Percentiles rank a stretch among this genome's conserved stretches.
Conservation (phyloP, 345 rosid genomes). For the Pistacia integerrima region DNA sequence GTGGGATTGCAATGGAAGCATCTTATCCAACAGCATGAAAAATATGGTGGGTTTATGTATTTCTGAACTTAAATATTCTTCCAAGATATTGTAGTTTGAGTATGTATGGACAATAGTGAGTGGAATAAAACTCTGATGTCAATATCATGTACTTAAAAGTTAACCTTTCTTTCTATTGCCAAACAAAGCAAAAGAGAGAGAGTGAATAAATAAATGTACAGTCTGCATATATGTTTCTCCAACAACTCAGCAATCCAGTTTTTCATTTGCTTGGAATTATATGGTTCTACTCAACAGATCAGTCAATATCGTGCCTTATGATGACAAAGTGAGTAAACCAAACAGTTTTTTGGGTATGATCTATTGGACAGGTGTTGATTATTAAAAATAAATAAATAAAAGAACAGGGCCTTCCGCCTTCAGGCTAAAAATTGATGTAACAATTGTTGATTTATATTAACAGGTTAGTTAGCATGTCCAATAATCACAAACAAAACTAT, state of each 20-base stretch:
- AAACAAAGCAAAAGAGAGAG: neutral
- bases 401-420: neutral
- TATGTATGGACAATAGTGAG: neutral
- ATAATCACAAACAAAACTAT: neutral
- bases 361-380: neutral
- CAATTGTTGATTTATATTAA: neutral
- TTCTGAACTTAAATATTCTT: neutral
- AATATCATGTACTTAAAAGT: neutral
- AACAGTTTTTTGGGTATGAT: neutral
- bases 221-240: neutral
- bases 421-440: neutral
- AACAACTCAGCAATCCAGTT: neutral
- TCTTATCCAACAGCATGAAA: slow-evolving; percentile 41
- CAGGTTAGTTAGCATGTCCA: neutral
- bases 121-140: neutral
- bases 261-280: neutral
- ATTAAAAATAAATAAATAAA: neutral
- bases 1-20: slow-evolving; percentile 49
- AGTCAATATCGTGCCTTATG: neutral
- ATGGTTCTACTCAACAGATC: neutral
- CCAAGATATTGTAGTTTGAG: neutral
- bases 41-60: neutral
- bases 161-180: neutral
- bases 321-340: neutral
- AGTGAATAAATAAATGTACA: neutral